phyloP scores from a whole-genome alignment of 495 filamentous ascomycete genomes.

The Penicillium nucicola region DNA sequence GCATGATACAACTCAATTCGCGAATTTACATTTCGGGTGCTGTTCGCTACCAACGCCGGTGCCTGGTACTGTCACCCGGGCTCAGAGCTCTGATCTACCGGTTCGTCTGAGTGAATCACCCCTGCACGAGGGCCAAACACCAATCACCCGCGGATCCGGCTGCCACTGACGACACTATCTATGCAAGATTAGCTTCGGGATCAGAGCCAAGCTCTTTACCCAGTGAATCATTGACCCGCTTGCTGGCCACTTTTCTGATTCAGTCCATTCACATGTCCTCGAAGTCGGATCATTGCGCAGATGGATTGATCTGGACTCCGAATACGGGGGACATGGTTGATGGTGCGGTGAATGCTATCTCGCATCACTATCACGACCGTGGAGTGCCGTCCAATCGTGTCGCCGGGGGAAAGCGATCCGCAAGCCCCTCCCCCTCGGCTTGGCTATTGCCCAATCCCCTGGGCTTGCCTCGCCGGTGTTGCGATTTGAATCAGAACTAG shows the following conservation, averaged over 20 bases:
- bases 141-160: neutral
- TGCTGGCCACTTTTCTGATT: neutral
- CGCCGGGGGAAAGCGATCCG: too few species aligned
- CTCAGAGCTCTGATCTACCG: neutral
- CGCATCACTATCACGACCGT: neutral
- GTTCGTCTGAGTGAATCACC: neutral
- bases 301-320: neutral
- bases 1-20: neutral
- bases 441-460: too few species aligned
- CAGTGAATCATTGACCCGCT: neutral
- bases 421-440: too few species aligned
- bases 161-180: neutral
- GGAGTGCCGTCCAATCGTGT: too few species aligned
- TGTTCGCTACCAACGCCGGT: neutral
- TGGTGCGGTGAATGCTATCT: neutral
- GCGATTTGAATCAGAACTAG: too few species aligned
- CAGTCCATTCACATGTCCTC: neutral
- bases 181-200: conserved; percentile 5
- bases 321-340: neutral
- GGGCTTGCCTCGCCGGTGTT: too few species aligned
- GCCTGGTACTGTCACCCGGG: neutral
- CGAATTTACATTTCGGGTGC: neutral
- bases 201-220: neutral
- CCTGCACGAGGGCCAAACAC: neutral
- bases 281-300: neutral